Conservation (phyloP, 2,329 filamentous ascomycete species). For the Colletotrichum eleusines region DNA sequence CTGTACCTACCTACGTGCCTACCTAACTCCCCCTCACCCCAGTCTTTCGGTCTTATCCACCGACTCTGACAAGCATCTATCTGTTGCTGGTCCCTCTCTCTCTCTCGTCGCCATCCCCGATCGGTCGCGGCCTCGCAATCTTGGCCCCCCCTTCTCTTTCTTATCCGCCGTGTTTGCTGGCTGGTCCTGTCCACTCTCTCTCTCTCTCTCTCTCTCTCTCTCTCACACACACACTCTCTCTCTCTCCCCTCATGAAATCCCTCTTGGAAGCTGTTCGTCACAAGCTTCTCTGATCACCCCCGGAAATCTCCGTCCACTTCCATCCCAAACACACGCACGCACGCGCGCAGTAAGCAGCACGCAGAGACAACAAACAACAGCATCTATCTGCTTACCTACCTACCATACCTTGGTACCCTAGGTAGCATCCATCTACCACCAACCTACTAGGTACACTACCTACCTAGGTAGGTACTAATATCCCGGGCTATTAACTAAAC, state of each 20-base stretch:
- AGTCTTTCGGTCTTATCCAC: background rate
- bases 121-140: constrained; percentile 9
- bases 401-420: too few relatives aligned
- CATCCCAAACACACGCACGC: background rate
- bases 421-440: background rate
- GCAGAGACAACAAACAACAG: constrained; percentile 8
- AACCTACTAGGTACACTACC: too few relatives aligned
- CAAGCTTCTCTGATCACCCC: constrained; percentile 38
- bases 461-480: too few relatives aligned
- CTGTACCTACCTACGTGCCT: too few relatives aligned
- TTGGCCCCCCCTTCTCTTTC: background rate
- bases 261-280: constrained; percentile 15
- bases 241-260: background rate
- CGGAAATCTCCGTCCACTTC: constrained; percentile 27
- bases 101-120: constrained; percentile 1
- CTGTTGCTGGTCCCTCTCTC: constrained; percentile 15
- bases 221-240: too few relatives aligned
- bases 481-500: constrained; percentile 1
- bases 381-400: constrained; percentile 2
- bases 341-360: too few relatives aligned
- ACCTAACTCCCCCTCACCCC: background rate
- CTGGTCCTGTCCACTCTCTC: background rate
- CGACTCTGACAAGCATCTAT: constrained; percentile 16
- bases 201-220: too few relatives aligned
- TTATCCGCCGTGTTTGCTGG: background rate